Conservation (phyloP, 345 rosid genomes). For the Moricandia moricandioides region DNA sequence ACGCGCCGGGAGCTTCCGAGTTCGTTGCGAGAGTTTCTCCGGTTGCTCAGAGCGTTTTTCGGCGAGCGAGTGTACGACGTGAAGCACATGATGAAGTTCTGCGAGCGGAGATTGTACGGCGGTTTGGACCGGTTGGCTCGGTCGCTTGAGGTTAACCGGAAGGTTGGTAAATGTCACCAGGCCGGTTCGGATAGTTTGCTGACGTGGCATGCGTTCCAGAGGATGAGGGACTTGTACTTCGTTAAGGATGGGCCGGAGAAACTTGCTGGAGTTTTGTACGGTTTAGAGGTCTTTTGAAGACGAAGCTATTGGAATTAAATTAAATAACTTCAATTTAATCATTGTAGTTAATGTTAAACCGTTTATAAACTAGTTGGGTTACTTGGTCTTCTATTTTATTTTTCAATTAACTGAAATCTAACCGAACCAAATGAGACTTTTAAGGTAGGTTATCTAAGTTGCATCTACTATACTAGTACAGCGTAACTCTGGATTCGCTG, state of each 20-base stretch:
- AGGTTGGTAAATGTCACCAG: slow-evolving; percentile 84
- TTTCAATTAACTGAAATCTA: not conserved
- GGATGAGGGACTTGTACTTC: slow-evolving; percentile 69
- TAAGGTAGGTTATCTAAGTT: not conserved
- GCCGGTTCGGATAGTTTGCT: slow-evolving; percentile 94
- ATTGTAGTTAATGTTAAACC: not conserved
- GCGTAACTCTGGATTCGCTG: slow-evolving; percentile 14
- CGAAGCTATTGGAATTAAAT: not conserved
- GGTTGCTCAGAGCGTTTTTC: slow-evolving; percentile 50
- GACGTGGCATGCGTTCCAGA: slow-evolving; percentile 85
- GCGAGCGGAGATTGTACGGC: slow-evolving; percentile 56
- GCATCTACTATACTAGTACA: slow-evolving; percentile 29
- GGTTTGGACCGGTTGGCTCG: slow-evolving; percentile 79
- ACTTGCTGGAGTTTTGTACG: slow-evolving; percentile 81
- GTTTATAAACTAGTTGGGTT: not conserved
- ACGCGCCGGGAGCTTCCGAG: slow-evolving; percentile 62
- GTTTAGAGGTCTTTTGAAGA: slow-evolving; percentile 55
- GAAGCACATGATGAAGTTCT: slow-evolving; percentile 82
- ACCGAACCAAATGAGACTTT: not conserved
- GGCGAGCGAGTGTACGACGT: slow-evolving; percentile 73
- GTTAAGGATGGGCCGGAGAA: slow-evolving; percentile 59
- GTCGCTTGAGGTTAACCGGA: slow-evolving; percentile 61
- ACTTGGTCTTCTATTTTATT: not conserved
- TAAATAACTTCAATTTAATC: slow-evolving; percentile 24
- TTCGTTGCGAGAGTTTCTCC: slow-evolving; percentile 51